Evolutionary conservation across 2,329 filamentous ascomycete genomes (phyloP).

Genomic region (Neoscytalidium dimidiatum): DNA sequence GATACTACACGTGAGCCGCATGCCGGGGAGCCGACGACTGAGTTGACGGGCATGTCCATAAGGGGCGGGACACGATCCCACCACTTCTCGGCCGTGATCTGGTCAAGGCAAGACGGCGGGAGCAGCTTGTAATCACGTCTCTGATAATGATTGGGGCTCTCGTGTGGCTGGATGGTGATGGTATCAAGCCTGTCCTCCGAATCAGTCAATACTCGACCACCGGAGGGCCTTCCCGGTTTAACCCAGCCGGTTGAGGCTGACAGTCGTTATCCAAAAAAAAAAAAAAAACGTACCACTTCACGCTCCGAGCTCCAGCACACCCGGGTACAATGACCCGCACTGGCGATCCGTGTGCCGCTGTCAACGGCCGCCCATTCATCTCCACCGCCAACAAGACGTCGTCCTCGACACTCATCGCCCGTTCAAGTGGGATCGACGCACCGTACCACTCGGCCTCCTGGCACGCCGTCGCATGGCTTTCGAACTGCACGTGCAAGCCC

Average conservation of each 20-base stretch:
- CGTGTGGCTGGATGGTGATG: conserved; percentile 53
- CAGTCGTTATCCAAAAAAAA: too few relatives aligned
- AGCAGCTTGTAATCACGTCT: conserved; percentile 62
- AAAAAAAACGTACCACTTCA: conserved; percentile 49
- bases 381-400: conserved; percentile 53
- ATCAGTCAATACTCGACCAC: background rate
- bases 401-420: conserved; percentile 46
- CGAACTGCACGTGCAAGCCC: conserved; percentile 57
- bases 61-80: conserved; percentile 55
- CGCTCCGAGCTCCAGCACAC: conserved; percentile 55
- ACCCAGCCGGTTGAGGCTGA: too few relatives aligned
- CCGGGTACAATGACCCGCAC: conserved; percentile 56
- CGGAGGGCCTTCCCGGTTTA: too few relatives aligned
- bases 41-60: conserved; percentile 59
- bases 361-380: conserved; percentile 53
- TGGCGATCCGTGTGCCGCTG: conserved; percentile 54
- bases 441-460: conserved; percentile 63
- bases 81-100: conserved; percentile 53
- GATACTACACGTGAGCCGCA: conserved; percentile 44
- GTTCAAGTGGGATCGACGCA: conserved; percentile 52
- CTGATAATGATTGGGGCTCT: conserved; percentile 59
- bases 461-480: conserved; percentile 53
- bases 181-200: conserved; percentile 42
- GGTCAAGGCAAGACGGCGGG: conserved; percentile 52
- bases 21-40: conserved; percentile 53